Percentiles rank a stretch among this genome's conserved stretches.
Evolutionary conservation across 257 asterid species (phyloP).

Genomic region (Scutellaria minor): DNA sequence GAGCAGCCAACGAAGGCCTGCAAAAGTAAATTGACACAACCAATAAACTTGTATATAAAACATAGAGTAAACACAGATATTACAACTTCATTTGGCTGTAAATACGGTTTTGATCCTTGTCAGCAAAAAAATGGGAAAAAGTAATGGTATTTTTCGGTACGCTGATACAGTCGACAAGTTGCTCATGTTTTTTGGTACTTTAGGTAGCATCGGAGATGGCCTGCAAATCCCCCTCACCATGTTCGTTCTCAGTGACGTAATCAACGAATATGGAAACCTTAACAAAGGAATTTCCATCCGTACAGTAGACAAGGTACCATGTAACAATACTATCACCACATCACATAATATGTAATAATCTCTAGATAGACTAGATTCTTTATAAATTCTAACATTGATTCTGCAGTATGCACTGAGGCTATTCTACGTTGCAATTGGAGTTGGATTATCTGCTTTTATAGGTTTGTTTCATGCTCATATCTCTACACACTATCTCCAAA

Average conservation of each 20-base stretch:
- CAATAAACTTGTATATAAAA: constrained; percentile 38
- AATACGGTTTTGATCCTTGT: constrained; percentile 27
- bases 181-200: constrained; percentile 68
- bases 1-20: constrained; percentile 49
- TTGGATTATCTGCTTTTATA: constrained; percentile 76
- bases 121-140: constrained; percentile 41
- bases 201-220: constrained; percentile 96
- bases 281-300: constrained; percentile 35
- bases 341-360: background rate
- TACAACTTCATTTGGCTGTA: constrained; percentile 12
- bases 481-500: background rate
- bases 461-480: constrained; percentile 46
- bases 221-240: constrained; percentile 78
- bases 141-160: constrained; percentile 69
- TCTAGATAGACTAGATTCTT: background rate
- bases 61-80: background rate
- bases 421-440: constrained; percentile 74
- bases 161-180: constrained; percentile 71
- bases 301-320: constrained; percentile 59
- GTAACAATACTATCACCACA: background rate
- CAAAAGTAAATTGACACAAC: constrained; percentile 29
- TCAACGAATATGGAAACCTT: constrained; percentile 64
- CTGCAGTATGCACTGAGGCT: constrained; percentile 57
- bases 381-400: background rate
- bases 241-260: constrained; percentile 76